A percentile compares a stretch with the other conserved stretches of the same genome.
Evolutionary conservation across 768 basidiomycete species (phyloP).

Genomic region (Mrakia frigida): DNA sequence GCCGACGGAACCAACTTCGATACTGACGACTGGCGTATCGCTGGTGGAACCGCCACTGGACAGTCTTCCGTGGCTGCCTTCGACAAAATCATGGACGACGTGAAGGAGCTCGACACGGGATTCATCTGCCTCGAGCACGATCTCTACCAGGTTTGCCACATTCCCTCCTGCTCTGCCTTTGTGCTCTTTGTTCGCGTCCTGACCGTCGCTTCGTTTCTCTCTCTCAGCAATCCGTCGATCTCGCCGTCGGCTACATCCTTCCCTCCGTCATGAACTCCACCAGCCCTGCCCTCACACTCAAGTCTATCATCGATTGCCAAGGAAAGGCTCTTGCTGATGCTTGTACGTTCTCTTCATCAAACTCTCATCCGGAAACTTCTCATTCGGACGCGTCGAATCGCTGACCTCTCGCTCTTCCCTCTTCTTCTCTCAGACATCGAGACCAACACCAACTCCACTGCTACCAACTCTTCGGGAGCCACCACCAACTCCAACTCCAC

Average conservation of each 20-base stretch:
- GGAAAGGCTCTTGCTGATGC: slow-evolving; percentile 58
- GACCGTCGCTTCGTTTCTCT: too few species aligned
- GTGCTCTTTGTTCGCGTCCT: too few species aligned
- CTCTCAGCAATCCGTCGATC: slow-evolving; percentile 16
- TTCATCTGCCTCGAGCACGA: slow-evolving; percentile 53
- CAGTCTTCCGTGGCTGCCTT: slow-evolving; percentile 64
- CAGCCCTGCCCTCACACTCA: slow-evolving; percentile 63
- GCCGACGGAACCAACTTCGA: slow-evolving; percentile 58
- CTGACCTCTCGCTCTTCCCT: not conserved
- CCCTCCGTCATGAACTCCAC: slow-evolving; percentile 66
- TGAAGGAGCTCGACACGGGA: slow-evolving; percentile 49
- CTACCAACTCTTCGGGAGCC: not conserved
- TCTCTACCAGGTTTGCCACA: slow-evolving; percentile 37
- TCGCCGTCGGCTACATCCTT: slow-evolving; percentile 54
- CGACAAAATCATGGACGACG: slow-evolving; percentile 67
- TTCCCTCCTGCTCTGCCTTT: too few species aligned
- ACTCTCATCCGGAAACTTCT: too few species aligned
- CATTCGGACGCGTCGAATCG: too few species aligned
- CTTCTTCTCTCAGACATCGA: slow-evolving; percentile 4
- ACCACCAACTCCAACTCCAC: not conserved
- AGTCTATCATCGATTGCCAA: slow-evolving; percentile 66
- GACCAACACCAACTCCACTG: slow-evolving; percentile 13
- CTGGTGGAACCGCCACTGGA: slow-evolving; percentile 56
- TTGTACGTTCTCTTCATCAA: slow-evolving; percentile 41
- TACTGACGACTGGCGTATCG: slow-evolving; percentile 51